A percentile compares a stretch with the other conserved stretches of the same genome.
phyloP scores from a whole-genome alignment of 163 green algal genomes.

The Prototheca cutis region DNA sequence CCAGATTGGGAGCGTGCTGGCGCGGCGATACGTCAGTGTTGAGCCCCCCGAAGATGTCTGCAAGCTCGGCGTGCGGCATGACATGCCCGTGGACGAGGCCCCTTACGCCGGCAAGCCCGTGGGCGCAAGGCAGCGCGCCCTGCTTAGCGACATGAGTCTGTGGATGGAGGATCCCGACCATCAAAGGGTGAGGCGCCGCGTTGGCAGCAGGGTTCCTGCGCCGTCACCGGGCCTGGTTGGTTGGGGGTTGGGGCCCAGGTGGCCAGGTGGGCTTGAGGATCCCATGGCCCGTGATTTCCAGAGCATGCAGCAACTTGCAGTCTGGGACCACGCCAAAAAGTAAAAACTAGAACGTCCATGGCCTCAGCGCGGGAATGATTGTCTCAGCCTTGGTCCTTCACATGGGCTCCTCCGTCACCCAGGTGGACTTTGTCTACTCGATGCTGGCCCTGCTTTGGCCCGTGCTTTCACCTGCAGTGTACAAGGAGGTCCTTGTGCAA shows the following conservation, averaged over 20 bases:
- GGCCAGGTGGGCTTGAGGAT: too few relatives aligned
- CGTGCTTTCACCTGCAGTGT: slow-evolving; percentile 37
- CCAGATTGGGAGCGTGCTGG: neutral
- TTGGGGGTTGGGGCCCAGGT: too few relatives aligned
- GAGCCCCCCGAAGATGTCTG: neutral
- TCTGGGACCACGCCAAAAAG: too few relatives aligned
- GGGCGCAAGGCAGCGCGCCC: slow-evolving; percentile 3
- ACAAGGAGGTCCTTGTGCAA: slow-evolving; percentile 40
- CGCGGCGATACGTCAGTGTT: neutral
- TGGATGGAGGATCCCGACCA: slow-evolving; percentile 22
- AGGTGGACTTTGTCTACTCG: slow-evolving; percentile 39
- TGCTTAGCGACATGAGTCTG: slow-evolving; percentile 16
- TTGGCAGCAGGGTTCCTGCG: neutral
- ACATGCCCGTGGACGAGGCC: neutral
- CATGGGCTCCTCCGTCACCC: neutral
- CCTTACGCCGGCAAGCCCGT: neutral
- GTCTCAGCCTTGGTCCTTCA: too few relatives aligned
- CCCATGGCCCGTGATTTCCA: too few relatives aligned
- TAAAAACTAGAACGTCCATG: too few relatives aligned
- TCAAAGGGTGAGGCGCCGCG: slow-evolving; percentile 4
- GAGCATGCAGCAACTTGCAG: too few relatives aligned
- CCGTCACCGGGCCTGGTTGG: neutral
- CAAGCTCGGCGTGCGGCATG: neutral
- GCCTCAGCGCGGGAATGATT: too few relatives aligned
- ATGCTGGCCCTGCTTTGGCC: slow-evolving; percentile 46